A percentile compares a stretch with the other conserved stretches of the same genome.
phyloP scores from a whole-genome alignment of 495 filamentous ascomycete species.

The Penicillium paradoxum region DNA sequence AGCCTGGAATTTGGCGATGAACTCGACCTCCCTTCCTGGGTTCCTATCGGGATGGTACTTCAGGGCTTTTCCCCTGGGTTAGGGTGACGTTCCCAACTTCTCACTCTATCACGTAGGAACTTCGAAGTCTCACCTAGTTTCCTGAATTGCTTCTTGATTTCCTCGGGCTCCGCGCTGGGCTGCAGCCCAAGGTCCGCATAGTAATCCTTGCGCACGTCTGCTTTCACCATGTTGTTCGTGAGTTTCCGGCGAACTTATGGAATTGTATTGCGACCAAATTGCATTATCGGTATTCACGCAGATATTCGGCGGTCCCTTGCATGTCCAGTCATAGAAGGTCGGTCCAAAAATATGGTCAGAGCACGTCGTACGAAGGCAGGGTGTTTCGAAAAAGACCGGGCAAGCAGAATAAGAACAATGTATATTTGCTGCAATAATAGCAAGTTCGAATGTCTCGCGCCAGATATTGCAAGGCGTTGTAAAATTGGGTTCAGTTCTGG shows the following conservation, averaged over 20 bases:
- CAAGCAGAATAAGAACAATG: neutral
- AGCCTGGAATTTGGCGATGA: constrained; percentile 73
- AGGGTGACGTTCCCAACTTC: neutral
- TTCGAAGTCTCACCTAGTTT: constrained; percentile 61
- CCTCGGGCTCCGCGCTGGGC: constrained; percentile 56
- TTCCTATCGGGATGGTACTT: constrained; percentile 89
- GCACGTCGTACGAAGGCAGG: constrained; percentile 4
- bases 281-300: constrained; percentile 17
- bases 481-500: neutral
- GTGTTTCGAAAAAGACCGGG: neutral
- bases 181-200: constrained; percentile 76
- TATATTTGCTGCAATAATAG: neutral
- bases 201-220: constrained; percentile 71
- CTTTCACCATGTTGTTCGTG: constrained; percentile 61
- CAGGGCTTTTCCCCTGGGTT: constrained; percentile 51
- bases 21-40: constrained; percentile 71
- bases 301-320: constrained; percentile 7
- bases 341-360: neutral
- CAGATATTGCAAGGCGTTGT: neutral
- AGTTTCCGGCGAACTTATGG: constrained; percentile 5
- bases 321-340: constrained; percentile 16
- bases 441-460: neutral
- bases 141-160: constrained; percentile 82
- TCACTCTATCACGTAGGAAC: neutral
- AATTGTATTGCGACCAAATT: constrained; percentile 5